Conservation (phyloP, 2,329 filamentous ascomycete genomes). For the Ceratocystis cacaofunesta region DNA sequence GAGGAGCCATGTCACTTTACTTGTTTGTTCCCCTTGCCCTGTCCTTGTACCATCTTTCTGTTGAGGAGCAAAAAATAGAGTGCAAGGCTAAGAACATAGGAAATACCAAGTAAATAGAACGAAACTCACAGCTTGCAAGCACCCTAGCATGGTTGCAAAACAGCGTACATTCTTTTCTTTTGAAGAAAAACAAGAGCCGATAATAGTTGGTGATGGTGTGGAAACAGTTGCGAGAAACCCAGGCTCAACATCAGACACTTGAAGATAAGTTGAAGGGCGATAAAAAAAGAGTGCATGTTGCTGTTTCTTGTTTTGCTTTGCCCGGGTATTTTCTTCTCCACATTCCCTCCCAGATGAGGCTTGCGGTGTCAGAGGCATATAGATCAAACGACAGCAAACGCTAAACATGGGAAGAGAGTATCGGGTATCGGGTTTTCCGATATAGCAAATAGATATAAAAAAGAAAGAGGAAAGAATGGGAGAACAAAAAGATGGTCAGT, state of each 20-base stretch:
- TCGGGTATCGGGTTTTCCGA: too few relatives aligned
- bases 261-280: not conserved
- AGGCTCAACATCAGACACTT: not conserved
- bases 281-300: too few relatives aligned
- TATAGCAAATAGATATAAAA: not conserved
- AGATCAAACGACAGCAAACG: not conserved
- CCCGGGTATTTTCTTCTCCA: too few relatives aligned
- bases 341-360: not conserved
- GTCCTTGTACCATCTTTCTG: too few relatives aligned
- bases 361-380: not conserved
- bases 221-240: too few relatives aligned
- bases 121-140: too few relatives aligned
- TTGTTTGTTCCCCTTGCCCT: too few relatives aligned
- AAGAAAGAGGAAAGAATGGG: not conserved
- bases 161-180: not conserved
- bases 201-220: too few relatives aligned
- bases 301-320: too few relatives aligned
- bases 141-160: not conserved
- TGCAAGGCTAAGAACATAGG: not conserved
- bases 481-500: slow-evolving; percentile 1
- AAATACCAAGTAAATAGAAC: too few relatives aligned
- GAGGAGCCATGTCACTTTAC: not conserved
- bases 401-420: not conserved
- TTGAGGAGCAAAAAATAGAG: not conserved
- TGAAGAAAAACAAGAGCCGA: not conserved